Percentiles rank a stretch among this genome's conserved stretches.
phyloP scores from a whole-genome alignment of 2,329 filamentous ascomycete genomes.

The Periconia macrospinosa region DNA sequence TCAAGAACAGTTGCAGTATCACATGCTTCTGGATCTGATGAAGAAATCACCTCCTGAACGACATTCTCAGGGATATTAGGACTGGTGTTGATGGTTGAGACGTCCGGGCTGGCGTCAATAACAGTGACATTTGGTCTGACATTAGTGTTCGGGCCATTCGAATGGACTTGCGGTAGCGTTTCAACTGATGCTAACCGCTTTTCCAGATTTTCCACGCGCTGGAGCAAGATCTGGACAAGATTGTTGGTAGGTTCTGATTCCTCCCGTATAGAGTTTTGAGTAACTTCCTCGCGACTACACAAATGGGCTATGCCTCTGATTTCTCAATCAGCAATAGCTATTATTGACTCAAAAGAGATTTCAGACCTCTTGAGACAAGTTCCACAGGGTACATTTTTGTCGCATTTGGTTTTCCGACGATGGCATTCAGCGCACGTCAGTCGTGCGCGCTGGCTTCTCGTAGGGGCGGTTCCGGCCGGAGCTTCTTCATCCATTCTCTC shows the following conservation, averaged over 20 bases:
- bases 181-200: constrained; percentile 10
- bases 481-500: not conserved
- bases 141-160: not conserved
- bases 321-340: not conserved
- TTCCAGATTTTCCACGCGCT: constrained; percentile 30
- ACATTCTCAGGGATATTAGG: not conserved
- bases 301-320: constrained; percentile 15
- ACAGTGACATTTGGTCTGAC: too few relatives aligned
- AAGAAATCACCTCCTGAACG: constrained; percentile 8
- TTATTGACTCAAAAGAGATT: not conserved
- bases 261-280: constrained; percentile 1
- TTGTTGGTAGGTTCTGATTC: constrained; percentile 1
- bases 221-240: constrained; percentile 21
- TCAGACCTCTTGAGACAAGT: constrained; percentile 42
- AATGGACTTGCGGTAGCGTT: not conserved
- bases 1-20: constrained; percentile 53
- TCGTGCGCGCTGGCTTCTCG: constrained; percentile 14
- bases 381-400: constrained; percentile 46
- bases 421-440: constrained; percentile 36
- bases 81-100: too few relatives aligned
- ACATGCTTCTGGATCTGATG: constrained; percentile 25
- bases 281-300: constrained; percentile 15
- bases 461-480: not conserved
- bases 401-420: constrained; percentile 43
- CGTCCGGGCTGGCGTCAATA: too few relatives aligned